phyloP scores from a whole-genome alignment of 2,329 filamentous ascomycete genomes.

The Leptoxyphium fumago region DNA sequence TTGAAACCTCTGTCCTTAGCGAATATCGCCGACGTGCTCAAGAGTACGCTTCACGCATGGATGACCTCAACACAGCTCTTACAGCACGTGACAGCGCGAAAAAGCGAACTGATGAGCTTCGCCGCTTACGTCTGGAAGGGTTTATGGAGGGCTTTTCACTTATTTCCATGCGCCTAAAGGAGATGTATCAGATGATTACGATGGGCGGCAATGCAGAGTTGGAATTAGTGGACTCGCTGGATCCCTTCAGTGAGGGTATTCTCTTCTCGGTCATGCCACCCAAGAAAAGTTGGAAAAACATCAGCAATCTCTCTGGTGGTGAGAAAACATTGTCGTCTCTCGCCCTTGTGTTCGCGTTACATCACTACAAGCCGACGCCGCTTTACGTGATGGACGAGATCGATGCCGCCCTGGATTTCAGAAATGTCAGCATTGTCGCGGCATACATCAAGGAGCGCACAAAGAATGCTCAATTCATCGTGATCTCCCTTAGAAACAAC shows the following conservation, averaged over 20 bases:
- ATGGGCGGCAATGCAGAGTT: constrained; percentile 98
- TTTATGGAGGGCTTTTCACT: constrained; percentile 97
- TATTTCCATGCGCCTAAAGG: constrained; percentile 88
- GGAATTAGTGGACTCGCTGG: constrained; percentile 87
- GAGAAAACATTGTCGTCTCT: constrained; percentile 93
- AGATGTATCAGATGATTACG: constrained; percentile 99
- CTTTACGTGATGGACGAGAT: constrained; percentile 99
- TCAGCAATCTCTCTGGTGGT: constrained; percentile 84
- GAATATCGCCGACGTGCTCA: constrained; percentile 79
- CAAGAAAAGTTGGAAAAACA: constrained; percentile 99
- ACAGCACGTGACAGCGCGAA: constrained; percentile 71
- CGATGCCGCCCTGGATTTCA: constrained; percentile 91
- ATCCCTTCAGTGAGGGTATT: constrained; percentile 94
- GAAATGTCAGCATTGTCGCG: constrained; percentile 95
- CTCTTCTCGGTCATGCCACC: constrained; percentile 97
- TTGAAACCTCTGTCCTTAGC: constrained; percentile 76
- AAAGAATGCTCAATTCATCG: constrained; percentile 98
- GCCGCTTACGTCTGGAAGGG: constrained; percentile 76
- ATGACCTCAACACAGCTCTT: constrained; percentile 68
- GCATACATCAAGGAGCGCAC: constrained; percentile 98
- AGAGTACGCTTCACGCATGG: constrained; percentile 67
- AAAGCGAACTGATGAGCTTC: constrained; percentile 81
- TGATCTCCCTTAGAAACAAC: constrained; percentile 95
- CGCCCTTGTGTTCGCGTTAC: constrained; percentile 91
- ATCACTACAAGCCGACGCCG: constrained; percentile 95